Evolutionary conservation across 140 eudicot genomes (phyloP).

Genomic region (Anethum foeniculum): DNA sequence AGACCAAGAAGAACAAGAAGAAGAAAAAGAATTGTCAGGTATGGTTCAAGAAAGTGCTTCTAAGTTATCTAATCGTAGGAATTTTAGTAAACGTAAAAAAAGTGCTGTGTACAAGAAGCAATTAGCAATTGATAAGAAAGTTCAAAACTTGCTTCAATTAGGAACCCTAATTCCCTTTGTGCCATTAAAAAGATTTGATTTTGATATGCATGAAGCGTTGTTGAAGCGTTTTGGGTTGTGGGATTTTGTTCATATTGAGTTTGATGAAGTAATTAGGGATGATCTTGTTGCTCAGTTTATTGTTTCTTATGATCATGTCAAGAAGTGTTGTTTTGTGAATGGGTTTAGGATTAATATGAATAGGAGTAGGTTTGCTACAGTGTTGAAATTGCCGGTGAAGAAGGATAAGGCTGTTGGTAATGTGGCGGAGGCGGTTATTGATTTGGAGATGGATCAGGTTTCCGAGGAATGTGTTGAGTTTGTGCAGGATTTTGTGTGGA

Average conservation of each 20-base stretch:
- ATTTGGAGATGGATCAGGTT: slow-evolving; percentile 28
- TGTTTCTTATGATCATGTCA: slow-evolving; percentile 34
- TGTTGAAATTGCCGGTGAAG: slow-evolving; percentile 43
- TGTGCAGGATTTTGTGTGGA: slow-evolving; percentile 48
- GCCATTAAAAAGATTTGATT: slow-evolving; percentile 36
- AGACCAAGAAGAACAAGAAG: slow-evolving; percentile 18
- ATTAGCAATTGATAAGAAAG: slow-evolving; percentile 32
- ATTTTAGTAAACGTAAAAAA: slow-evolving; percentile 18
- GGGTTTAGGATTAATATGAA: slow-evolving; percentile 28
- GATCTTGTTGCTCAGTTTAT: slow-evolving; percentile 65
- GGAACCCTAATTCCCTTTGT: slow-evolving; percentile 38
- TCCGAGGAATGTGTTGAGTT: slow-evolving; percentile 44
- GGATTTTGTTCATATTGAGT: slow-evolving; percentile 53
- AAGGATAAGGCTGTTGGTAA: slow-evolving; percentile 30
- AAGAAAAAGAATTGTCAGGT: slow-evolving; percentile 27
- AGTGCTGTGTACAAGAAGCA: slow-evolving; percentile 14
- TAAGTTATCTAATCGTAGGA: slow-evolving; percentile 19
- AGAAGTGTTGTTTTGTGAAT: slow-evolving; percentile 43
- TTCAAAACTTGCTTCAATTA: slow-evolving; percentile 21
- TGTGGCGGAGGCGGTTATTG: slow-evolving; percentile 23
- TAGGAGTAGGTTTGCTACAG: slow-evolving; percentile 51
- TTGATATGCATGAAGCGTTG: slow-evolving; percentile 33
- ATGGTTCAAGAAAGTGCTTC: slow-evolving; percentile 17
- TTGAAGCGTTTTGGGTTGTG: slow-evolving; percentile 48
- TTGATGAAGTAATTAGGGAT: slow-evolving; percentile 32